These are phyloP conservation scores for Nephelium lappaceum DNA, from an alignment of 345 rosid genomes.

Conservation along the genomic window DNA sequence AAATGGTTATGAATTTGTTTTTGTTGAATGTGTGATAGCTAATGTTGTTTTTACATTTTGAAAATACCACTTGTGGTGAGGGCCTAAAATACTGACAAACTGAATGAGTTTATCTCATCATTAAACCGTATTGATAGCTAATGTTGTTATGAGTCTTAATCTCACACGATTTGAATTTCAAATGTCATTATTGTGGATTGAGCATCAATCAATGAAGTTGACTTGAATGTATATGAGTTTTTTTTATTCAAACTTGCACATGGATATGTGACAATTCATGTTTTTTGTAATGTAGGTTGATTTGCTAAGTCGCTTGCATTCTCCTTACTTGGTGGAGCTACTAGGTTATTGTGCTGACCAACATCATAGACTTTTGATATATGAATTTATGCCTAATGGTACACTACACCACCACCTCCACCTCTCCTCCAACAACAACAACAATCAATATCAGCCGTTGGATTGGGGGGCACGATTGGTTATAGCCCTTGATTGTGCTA, in stretches of 20 bases:
- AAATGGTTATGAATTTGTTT: neutral
- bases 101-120: no score
- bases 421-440: conserved; percentile 12
- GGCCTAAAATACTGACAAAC: no score
- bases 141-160: neutral
- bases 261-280: conserved; percentile 18
- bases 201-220: neutral
- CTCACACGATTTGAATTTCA: conserved; percentile 1
- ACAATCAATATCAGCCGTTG: conserved; percentile 39
- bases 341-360: conserved; percentile 97
- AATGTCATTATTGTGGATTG: neutral
- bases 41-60: no score
- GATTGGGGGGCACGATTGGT: conserved; percentile 77
- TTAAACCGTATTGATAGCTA: no score
- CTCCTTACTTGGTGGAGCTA: conserved; percentile 79
- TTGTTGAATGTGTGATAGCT: no score
- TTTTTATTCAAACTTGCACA: conserved; percentile 30
- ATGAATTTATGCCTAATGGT: conserved; percentile 78
- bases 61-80: no score
- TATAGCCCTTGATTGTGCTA: conserved; percentile 85
- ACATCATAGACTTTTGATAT: conserved; percentile 70
- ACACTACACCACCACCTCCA: conserved; percentile 67
- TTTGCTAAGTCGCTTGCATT: conserved; percentile 75
- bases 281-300: conserved; percentile 63
- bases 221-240: neutral